phyloP scores from a whole-genome alignment of 176 grass and related monocot genomes.

The Juncus effusus region DNA sequence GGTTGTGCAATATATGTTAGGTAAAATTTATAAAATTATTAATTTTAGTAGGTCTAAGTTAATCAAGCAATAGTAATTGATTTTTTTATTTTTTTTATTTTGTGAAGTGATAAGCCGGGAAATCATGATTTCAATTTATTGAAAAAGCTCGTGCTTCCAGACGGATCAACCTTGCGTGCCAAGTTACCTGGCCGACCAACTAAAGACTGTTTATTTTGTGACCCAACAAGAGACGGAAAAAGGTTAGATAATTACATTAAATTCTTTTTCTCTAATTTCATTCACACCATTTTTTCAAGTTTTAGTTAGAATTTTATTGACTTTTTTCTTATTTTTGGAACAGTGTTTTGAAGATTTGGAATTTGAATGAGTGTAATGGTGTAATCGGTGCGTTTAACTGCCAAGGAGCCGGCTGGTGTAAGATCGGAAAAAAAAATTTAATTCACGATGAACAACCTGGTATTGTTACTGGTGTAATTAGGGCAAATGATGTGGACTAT shows the following conservation, averaged over 20 bases:
- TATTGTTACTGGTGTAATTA: slow-evolving; percentile 48
- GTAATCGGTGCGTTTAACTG: slow-evolving; percentile 84
- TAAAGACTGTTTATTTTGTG: slow-evolving; percentile 69
- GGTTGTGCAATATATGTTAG: slow-evolving; percentile 86
- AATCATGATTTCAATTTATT: slow-evolving; percentile 74
- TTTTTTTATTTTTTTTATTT: slow-evolving; percentile 1
- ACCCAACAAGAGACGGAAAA: slow-evolving; percentile 71
- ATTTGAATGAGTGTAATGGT: slow-evolving; percentile 68
- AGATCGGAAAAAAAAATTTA: slow-evolving; percentile 50
- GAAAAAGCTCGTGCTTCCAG: slow-evolving; percentile 73
- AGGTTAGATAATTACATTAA: slow-evolving; percentile 37
- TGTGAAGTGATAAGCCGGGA: slow-evolving; percentile 69
- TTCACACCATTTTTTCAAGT: too few relatives aligned
- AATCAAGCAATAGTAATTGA: background rate
- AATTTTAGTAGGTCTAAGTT: background rate
- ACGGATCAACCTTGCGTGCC: slow-evolving; percentile 72
- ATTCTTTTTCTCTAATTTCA: background rate
- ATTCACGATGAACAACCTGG: slow-evolving; percentile 71
- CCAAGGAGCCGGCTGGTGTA: slow-evolving; percentile 79
- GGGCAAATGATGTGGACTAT: slow-evolving; percentile 42
- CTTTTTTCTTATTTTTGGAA: background rate
- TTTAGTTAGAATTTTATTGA: too few relatives aligned
- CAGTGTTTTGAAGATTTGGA: slow-evolving; percentile 84
- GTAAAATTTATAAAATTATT: slow-evolving; percentile 21
- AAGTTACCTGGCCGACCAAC: slow-evolving; percentile 62